These are phyloP conservation scores for Fusarium pseudograminearum DNA, from an alignment of 2,329 filamentous ascomycete genomes.

Conservation along the genomic window DNA sequence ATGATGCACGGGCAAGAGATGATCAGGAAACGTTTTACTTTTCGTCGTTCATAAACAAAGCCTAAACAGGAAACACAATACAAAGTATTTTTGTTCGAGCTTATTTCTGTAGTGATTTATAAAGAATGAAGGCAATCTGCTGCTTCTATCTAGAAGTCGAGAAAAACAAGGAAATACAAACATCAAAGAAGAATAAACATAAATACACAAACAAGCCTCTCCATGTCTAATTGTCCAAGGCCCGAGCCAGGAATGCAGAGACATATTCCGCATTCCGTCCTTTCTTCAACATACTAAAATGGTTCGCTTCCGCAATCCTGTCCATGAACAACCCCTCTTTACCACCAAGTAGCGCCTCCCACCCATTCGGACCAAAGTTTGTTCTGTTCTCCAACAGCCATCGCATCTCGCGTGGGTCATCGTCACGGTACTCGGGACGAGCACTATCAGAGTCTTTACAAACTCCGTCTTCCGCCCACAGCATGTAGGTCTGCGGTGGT, in stretches of 20 bases:
- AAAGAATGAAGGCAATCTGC: too few relatives aligned
- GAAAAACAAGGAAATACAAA: too few relatives aligned
- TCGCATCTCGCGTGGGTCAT: constrained; percentile 71
- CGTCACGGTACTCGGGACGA: constrained; percentile 58
- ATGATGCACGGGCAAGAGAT: not conserved
- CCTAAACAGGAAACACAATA: not conserved
- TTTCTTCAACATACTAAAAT: constrained; percentile 26
- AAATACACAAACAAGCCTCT: too few relatives aligned
- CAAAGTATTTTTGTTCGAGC: fast-evolving
- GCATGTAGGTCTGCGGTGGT: constrained; percentile 70
- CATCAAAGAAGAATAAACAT: too few relatives aligned
- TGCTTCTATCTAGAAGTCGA: too few relatives aligned
- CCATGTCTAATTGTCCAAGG: not conserved
- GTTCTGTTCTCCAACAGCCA: constrained; percentile 80
- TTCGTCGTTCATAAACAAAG: not conserved
- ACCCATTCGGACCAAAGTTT: constrained; percentile 64
- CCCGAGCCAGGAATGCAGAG: constrained; percentile 1
- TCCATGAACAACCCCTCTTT: constrained; percentile 1
- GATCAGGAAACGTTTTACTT: not conserved
- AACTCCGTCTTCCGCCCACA: constrained; percentile 81
- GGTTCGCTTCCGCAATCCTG: constrained; percentile 12
- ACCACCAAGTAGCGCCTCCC: constrained; percentile 34
- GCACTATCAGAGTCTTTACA: constrained; percentile 75
- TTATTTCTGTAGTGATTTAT: not conserved
- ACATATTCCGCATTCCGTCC: constrained; percentile 6